A percentile compares a stretch with the other conserved stretches of the same genome.
Evolutionary conservation across 2,329 filamentous ascomycete genomes (phyloP).

Genomic region (Ceratocystis cubensis): DNA sequence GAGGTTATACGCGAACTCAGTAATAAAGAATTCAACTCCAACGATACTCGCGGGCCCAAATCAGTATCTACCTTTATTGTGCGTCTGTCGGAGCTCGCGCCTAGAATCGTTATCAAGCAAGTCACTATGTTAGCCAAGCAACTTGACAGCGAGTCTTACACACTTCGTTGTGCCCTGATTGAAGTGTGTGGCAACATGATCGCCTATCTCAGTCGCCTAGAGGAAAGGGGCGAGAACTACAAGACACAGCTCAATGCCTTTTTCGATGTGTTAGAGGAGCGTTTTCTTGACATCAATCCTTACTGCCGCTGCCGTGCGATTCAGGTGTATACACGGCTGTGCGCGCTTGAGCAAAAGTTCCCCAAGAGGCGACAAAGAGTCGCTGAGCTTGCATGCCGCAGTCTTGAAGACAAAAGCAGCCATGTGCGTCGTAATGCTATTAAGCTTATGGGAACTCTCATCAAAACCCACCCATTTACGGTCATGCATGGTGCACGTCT

Average conservation of each 20-base stretch:
- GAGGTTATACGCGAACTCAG: conserved; percentile 89
- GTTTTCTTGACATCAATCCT: conserved; percentile 91
- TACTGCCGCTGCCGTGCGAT: conserved; percentile 87
- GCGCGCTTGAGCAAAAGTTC: conserved; percentile 91
- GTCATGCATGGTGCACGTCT: conserved; percentile 83
- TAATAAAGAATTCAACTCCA: conserved; percentile 96
- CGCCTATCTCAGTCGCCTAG: conserved; percentile 75
- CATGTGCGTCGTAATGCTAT: conserved; percentile 93
- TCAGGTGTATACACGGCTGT: conserved; percentile 84
- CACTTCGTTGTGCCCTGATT: conserved; percentile 81
- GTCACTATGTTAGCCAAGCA: conserved; percentile 93
- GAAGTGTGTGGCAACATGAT: conserved; percentile 97
- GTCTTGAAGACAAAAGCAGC: conserved; percentile 94
- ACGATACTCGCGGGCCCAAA: conserved; percentile 88
- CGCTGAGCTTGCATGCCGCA: conserved; percentile 74
- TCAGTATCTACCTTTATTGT: conserved; percentile 90
- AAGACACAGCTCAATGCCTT: conserved; percentile 94
- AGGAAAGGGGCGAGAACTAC: conserved; percentile 82
- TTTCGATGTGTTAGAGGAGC: conserved; percentile 90
- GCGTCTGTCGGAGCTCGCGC: conserved; percentile 83
- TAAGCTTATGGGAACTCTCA: conserved; percentile 74
- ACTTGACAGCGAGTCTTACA: conserved; percentile 94
- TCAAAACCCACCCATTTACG: conserved; percentile 89
- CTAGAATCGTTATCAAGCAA: conserved; percentile 88
- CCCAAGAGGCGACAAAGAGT: conserved; percentile 81